These are phyloP conservation scores for Penicillium herquei DNA, from an alignment of 495 filamentous ascomycete species.

Conservation along the genomic window DNA sequence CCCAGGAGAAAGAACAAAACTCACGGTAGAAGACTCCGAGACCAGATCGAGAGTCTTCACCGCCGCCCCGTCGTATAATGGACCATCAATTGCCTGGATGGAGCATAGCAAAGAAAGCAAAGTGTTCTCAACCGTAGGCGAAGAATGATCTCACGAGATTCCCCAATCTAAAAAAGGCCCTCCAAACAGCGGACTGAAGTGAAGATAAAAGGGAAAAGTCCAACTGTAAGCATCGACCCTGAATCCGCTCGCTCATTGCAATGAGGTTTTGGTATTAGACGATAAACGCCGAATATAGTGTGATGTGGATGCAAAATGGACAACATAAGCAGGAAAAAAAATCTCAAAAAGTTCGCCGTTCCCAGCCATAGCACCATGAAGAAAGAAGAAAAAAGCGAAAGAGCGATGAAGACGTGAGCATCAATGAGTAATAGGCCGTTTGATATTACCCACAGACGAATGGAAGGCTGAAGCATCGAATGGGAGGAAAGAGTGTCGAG, in stretches of 20 bases:
- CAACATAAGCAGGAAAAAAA: slow-evolving; percentile 20
- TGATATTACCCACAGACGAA: slow-evolving; percentile 19
- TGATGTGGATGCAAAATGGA: slow-evolving; percentile 25
- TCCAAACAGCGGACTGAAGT: not conserved
- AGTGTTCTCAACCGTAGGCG: not conserved
- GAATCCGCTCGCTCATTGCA: slow-evolving; percentile 6
- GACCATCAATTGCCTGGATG: not conserved
- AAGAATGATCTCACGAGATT: not conserved
- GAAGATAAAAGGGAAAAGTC: not conserved
- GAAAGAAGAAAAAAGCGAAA: slow-evolving; percentile 20
- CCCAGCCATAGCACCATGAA: slow-evolving; percentile 48
- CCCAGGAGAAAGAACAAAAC: not conserved
- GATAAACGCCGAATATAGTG: slow-evolving; percentile 32
- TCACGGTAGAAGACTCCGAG: not conserved
- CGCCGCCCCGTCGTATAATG: not conserved
- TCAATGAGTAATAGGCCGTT: slow-evolving; percentile 33
- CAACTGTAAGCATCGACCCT: not conserved
- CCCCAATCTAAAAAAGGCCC: not conserved
- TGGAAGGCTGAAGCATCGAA: slow-evolving; percentile 27
- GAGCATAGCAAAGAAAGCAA: not conserved
- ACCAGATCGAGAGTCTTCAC: slow-evolving; percentile 3
- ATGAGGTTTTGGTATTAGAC: slow-evolving; percentile 41
- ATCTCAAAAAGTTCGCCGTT: slow-evolving; percentile 39
- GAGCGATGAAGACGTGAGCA: slow-evolving; percentile 31
- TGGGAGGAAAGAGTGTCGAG: slow-evolving; percentile 20